A percentile compares a stretch with the other conserved stretches of the same genome.
phyloP scores from a whole-genome alignment of 768 basidiomycete species.

The Cyathus striatus region DNA sequence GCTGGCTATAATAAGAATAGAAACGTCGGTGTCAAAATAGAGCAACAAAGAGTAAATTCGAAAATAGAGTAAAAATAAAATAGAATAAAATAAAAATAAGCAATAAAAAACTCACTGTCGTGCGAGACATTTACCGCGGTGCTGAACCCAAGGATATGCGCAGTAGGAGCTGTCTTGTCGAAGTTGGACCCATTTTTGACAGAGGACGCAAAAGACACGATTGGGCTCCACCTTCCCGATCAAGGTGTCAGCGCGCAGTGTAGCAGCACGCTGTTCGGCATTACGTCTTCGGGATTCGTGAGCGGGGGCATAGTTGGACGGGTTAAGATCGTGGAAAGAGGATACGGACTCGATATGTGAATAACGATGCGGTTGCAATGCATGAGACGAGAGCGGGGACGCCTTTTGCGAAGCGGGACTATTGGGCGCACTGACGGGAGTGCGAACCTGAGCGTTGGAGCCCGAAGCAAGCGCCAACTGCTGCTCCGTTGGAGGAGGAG shows the following conservation, averaged over 20 bases:
- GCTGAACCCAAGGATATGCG: conserved; percentile 79
- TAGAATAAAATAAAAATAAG: conserved; percentile 5
- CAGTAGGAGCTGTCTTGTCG: conserved; percentile 76
- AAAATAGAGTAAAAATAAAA: too few relatives aligned
- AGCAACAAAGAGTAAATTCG: too few relatives aligned
- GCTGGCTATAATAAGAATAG: conserved; percentile 35
- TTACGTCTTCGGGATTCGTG: conserved; percentile 70
- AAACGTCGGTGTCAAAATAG: neutral
- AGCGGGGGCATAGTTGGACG: conserved; percentile 47
- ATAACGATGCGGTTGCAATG: conserved; percentile 4
- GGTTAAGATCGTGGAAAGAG: conserved; percentile 55
- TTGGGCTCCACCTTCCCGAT: conserved; percentile 71
- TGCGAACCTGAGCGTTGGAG: conserved; percentile 3
- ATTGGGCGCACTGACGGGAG: conserved; percentile 2
- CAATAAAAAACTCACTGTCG: conserved; percentile 46
- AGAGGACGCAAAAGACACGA: conserved; percentile 68
- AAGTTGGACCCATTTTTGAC: conserved; percentile 80
- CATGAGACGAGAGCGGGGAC: conserved; percentile 6
- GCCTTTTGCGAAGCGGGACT: conserved; percentile 7
- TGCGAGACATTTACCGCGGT: conserved; percentile 71
- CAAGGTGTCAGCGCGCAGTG: conserved; percentile 59
- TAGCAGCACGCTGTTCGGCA: conserved; percentile 74
- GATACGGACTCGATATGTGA: conserved; percentile 15
- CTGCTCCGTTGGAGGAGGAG: conserved; percentile 6
- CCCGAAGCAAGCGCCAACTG: conserved; percentile 6